Evolutionary conservation across 805 yeast species (phyloP), one percentile per base, ranked within the genome.

Genomic region (Wickerhamomyces hampshirensis): DNA sequence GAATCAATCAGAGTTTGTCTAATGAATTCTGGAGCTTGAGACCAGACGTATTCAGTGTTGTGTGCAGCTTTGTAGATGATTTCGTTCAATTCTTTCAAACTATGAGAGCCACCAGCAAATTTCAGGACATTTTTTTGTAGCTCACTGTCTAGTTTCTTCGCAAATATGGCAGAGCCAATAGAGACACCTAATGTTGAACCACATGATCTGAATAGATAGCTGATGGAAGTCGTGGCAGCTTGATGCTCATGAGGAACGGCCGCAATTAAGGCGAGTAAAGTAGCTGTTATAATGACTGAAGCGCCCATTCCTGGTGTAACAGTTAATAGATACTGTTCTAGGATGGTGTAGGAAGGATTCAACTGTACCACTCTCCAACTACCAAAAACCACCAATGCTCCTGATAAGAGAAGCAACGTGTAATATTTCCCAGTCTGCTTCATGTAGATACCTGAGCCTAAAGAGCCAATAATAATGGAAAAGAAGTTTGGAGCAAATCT

Each of bases 121-220:
- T 42, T 39, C 16, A 65, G 42, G 16, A 73, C 65, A 10, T 56
- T 51, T 0, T 31, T 34, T 1, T 37, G 30, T 26, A 73, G 44
- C 26, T 48, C 44, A 1, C 37, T 29, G 16, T 55, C 49, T 21
- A 80, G 59, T 4, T 67, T 53, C 29, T 62, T 58, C 31, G 74
- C 77, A 58, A 81, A 80, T 16, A 81, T 66, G 5, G 84, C 78
- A 5, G 82, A 74, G 0, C 80, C 82, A 30, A 78, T 55, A 0
- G 87, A 65, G 10, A 78, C 78, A 35, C 84, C 85, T 18, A 77
- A 56, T 0, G 84, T 77, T 1, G 84, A 75, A 0, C 84, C 84
- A 13, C 81, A 71, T 7, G 83, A 71, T 55, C 84, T 67, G 53
- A 78, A 78, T 1, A 82, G 72, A 47, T 79, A 79, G 44, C 76